Percentiles rank a stretch among this genome's conserved stretches.
Conservation (phyloP, 768 basidiomycete genomes). For the Mycena polygramma region DNA sequence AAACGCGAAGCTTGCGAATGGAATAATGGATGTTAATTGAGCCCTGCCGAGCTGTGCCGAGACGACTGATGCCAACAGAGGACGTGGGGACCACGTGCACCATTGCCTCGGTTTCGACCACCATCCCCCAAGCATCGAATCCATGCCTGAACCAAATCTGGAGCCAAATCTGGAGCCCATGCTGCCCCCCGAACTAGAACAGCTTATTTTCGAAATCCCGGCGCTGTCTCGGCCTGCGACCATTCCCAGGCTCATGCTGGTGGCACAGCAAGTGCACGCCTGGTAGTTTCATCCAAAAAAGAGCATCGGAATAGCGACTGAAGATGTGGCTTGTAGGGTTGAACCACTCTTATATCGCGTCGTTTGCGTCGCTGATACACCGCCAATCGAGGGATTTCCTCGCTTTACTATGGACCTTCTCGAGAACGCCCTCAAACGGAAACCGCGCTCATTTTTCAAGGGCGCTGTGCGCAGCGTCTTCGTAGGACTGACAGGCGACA, state of each 20-base stretch:
- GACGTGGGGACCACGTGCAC: too few relatives aligned
- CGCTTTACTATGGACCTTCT: slow-evolving; percentile 9
- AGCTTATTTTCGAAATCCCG: slow-evolving; percentile 5
- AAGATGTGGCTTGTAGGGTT: slow-evolving; percentile 2
- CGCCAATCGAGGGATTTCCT: not conserved
- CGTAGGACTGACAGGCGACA: not conserved
- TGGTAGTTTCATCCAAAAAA: not conserved
- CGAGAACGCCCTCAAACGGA: not conserved
- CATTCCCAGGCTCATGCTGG: slow-evolving; percentile 13
- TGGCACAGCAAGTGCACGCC: not conserved
- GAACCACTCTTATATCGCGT: slow-evolving; percentile 8
- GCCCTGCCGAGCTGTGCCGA: too few relatives aligned
- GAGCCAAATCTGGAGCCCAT: not conserved
- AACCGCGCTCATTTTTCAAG: slow-evolving; percentile 7
- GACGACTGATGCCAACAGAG: too few relatives aligned
- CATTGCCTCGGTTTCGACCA: too few relatives aligned
- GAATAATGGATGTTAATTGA: too few relatives aligned
- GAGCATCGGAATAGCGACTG: not conserved
- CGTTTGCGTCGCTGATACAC: not conserved
- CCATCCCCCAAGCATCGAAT: too few relatives aligned
- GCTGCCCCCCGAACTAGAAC: slow-evolving; percentile 10
- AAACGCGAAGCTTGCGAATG: too few relatives aligned
- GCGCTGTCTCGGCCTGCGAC: slow-evolving; percentile 3
- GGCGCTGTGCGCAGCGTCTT: slow-evolving; percentile 1
- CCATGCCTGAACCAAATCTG: not conserved